Evolutionary conservation across 345 rosid genomes (phyloP).

Genomic region (Camelina hispida): DNA sequence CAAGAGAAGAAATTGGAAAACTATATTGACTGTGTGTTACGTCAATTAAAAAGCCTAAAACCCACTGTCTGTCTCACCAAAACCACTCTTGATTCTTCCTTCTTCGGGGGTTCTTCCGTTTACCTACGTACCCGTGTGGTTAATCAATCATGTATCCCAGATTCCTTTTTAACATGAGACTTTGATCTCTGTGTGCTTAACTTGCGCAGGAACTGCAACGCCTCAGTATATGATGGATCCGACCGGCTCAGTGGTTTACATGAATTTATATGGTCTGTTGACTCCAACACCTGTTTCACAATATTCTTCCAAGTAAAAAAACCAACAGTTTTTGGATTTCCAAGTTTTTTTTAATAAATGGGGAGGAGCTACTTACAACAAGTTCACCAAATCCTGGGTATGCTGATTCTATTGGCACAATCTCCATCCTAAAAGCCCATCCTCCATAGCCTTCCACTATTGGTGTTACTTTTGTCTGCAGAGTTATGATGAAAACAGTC

Average conservation of each 20-base stretch:
- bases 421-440: conserved; percentile 94
- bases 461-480: conserved; percentile 96
- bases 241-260: conserved; percentile 85
- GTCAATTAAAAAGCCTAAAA: not conserved
- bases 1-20: not conserved
- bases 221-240: conserved; percentile 84
- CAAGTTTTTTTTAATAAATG: not conserved
- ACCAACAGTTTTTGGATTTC: not conserved
- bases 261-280: conserved; percentile 96
- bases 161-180: conserved; percentile 28
- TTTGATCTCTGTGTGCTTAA: conserved; percentile 55
- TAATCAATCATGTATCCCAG: conserved; percentile 35
- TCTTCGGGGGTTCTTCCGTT: not conserved
- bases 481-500: conserved; percentile 3
- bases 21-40: not conserved
- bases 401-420: conserved; percentile 96
- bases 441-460: conserved; percentile 99
- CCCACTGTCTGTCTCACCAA: not conserved
- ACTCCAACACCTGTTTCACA: conserved; percentile 77
- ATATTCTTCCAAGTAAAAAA: not conserved
- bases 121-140: not conserved
- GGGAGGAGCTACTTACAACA: conserved; percentile 63
- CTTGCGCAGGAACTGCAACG: conserved; percentile 68
- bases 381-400: conserved; percentile 98
- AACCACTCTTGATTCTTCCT: not conserved